These are phyloP conservation scores for Phytopythium cucurbitacearum DNA, from an alignment of 352 stramenopile species.

Conservation along the genomic window DNA sequence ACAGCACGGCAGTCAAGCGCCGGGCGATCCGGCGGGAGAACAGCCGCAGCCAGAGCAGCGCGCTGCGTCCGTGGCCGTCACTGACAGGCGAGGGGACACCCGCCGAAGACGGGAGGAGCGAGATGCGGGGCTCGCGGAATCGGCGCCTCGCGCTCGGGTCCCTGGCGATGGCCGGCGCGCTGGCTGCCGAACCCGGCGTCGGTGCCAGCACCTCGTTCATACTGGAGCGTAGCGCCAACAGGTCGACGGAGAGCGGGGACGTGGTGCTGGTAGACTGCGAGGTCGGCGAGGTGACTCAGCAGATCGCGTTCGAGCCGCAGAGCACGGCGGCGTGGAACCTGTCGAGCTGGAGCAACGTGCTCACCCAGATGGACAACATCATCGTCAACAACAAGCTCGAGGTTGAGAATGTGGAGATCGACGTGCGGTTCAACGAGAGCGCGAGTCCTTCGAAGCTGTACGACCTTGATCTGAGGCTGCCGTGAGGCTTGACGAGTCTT, in stretches of 20 bases:
- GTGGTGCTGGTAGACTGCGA: slow-evolving; percentile 8
- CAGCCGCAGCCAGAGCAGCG: no score
- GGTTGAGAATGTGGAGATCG: slow-evolving; percentile 11
- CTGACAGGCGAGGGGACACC: not conserved
- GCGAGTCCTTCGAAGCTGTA: slow-evolving; percentile 9
- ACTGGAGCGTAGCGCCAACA: slow-evolving; percentile 18
- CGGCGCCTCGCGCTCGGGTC: not conserved
- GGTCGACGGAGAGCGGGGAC: slow-evolving; percentile 4
- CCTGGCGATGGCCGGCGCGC: not conserved
- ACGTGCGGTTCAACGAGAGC: slow-evolving; percentile 21
- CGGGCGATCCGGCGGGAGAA: no score
- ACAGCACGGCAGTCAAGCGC: no score
- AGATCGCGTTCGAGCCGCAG: slow-evolving; percentile 16
- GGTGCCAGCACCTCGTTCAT: slow-evolving; percentile 16
- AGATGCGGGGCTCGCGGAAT: no score
- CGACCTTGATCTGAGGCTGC: slow-evolving; percentile 1
- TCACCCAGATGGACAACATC: slow-evolving; percentile 12
- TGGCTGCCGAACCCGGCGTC: not conserved
- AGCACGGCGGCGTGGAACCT: slow-evolving; percentile 25
- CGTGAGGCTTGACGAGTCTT: slow-evolving; percentile 13
- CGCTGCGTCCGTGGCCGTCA: no score
- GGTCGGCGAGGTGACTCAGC: slow-evolving; percentile 8
- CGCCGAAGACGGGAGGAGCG: not conserved
- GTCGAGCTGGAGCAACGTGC: slow-evolving; percentile 17
- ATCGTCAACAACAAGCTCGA: slow-evolving; percentile 6